Base-by-base conservation (phyloP, 2,329 filamentous ascomycete species). In the Allantophomopsis lycopodina region DNA sequence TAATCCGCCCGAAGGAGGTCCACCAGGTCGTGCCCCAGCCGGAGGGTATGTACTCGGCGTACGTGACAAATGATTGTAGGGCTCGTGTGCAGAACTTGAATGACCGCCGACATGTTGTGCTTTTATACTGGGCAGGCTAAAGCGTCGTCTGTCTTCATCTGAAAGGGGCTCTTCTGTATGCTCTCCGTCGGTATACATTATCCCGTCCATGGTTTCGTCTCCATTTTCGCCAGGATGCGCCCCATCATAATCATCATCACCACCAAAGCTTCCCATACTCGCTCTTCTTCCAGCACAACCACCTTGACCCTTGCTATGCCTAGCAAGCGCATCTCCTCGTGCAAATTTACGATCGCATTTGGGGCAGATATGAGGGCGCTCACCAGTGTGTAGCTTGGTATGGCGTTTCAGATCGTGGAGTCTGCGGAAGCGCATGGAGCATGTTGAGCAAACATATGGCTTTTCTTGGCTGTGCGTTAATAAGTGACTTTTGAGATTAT, bases 391-490 rank as follows among this genome's bases (percentile, higher is more conserved):
- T 16, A 98, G 73, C 62, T 98, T 98, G 47, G 83, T 87, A 58
- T 98, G 91, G 32, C 91, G 78, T 65, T 98, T 98, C 48, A 98
- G 63, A 55, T 98, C 91, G 56, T 98, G 91, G 38, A 96, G 68
- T 46, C 91, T 78, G 40, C 91, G 76, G 60, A 98, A 98, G 39
- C 89, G 79, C 59, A 91, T 84, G 50, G 89, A 76, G 58, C 91
- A 98, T n/a, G 84, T 86, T 45, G 85, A 79, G 56, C 91, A 98
- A 20, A 91, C 76, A 55, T 91, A 98, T 0, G 91, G 91, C 61
- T 98, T 98, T 60, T 98, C 91, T 66, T 98, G 89, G 53, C 88
- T 95, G 60, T 96, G 91, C 1, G 91, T 96, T 56, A 98, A 74
- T 42, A 98, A 72, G 63, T 98, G 91, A 50, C 87, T 95, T 64